Evolutionary conservation across 2,329 filamentous ascomycete genomes (phyloP), one percentile per base, ranked within the genome.

Genomic region (Aspergillus vadensis): DNA sequence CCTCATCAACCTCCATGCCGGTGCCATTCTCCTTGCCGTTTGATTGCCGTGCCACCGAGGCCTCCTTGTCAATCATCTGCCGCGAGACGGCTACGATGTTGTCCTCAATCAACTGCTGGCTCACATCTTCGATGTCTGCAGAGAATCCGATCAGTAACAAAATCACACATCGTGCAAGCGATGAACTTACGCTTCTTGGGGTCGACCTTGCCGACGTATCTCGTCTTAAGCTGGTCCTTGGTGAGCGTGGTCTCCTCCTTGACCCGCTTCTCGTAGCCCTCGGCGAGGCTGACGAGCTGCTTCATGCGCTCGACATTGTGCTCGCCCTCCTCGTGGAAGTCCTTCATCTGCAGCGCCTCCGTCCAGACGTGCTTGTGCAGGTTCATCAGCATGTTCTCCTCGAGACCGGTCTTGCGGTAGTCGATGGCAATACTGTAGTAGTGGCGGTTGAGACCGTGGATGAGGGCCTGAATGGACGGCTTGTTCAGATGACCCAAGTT

Each of bases 381-480:
- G 76, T 99, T 99, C 96, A 99, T 99, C 72, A 99, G 80, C 95
- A 99, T 99, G 79, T 97, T 98, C 83, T 99, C 96, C 77, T 99
- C 95, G 54, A 99, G 83, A 1, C 92, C 94, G 0, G 94, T 97
- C 83, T 99, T 99, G 74, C 94, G 86, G 80, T 99, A 99, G 80
- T 97, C 93, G 81, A 99, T 98, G 62, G 87, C 94, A 74, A 99
- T 99, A 70, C 92, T 97, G 85, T 99, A 99, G 85, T 99, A 99
- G 82, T 99, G 95, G 72, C 95, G 86, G 83, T 99, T 99, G 48
- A 99, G 85, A 60, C 95, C 95, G 79, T 99, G 95, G 66, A 99
- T 99, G 60, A 99, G 88, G 38, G 96, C 94, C 81, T 99, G 96
- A 67, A 99, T 99, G n/a, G 93, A 97, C 25, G 95, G 96, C 82